Base-by-base conservation (phyloP, 2,329 filamentous ascomycete species). In the Westerdykella aurantiaca region DNA sequence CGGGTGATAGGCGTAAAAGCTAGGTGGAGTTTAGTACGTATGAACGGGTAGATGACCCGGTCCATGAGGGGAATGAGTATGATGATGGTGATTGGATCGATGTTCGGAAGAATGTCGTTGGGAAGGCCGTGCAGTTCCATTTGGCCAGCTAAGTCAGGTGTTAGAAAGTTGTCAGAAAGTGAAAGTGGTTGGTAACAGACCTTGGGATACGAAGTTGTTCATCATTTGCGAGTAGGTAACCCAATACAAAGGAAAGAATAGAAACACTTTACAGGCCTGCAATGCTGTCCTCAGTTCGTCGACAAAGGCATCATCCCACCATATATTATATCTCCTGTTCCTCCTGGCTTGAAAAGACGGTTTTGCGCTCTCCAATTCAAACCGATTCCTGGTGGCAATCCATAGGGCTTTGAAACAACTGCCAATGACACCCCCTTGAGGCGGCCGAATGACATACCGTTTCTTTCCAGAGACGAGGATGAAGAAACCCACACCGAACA, bases 231-330 rank as follows among this genome's bases (percentile, higher is more conserved):
- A 61, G 44, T 57, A 74, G 6, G 68, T 61, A 3, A 72, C 57
- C 71, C 71, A 73, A 53, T 72, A 74, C 29, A 75, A 60, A 0
- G 72, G 72, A 42, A 69, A 74, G 56, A 72, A 74, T 16, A 66
- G 44, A 41, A 88, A 87, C 43, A 87, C 82, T 55, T 83, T 81
- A 73, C 84, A 88, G 13, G 83, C 85, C 60, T 72, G 58, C 9
- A 82, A 61, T 2, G 78, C 78, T 34, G 82, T 81, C 69, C 83
- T 84, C 39, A 88, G 70, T 59, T 88, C 85, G 2, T 86, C 82
- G 39, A 88, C 71, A 52, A 88, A 88, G 53, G 77, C 74, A 55
- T 87, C 82, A 42, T 85, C 77, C 82, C 84, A 88, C 0, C 73
- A 70, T 2, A 66, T 57, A 44, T 66, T 62, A 12, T 60, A 55